Evolutionary conservation across 805 yeast genomes (phyloP).

Genomic region (Candida stauntonica): DNA sequence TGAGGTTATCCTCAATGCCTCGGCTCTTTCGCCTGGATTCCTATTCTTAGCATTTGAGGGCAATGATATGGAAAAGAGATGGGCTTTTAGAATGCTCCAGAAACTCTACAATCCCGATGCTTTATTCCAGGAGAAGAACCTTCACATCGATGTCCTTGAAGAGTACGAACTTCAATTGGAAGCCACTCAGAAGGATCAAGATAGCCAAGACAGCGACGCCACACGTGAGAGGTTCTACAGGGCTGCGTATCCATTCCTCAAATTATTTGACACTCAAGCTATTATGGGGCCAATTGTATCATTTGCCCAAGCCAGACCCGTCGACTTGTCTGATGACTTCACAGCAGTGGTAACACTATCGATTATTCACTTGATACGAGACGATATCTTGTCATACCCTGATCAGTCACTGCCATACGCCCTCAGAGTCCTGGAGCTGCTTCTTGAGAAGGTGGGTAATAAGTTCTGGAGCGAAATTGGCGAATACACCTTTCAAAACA

Average conservation of each 20-base stretch:
- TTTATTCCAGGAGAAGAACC: conserved; percentile 21
- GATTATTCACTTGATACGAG: conserved; percentile 36
- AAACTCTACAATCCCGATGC: conserved; percentile 12
- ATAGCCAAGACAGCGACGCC: conserved; percentile 35
- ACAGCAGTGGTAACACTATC: conserved; percentile 31
- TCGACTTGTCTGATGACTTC: conserved; percentile 26
- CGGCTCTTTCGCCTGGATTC: conserved; percentile 42
- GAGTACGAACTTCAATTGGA: conserved; percentile 48
- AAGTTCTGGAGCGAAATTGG: conserved; percentile 53
- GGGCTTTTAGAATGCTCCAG: conserved; percentile 40
- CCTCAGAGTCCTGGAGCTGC: conserved; percentile 44
- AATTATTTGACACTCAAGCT: conserved; percentile 31
- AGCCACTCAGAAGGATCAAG: conserved; percentile 8
- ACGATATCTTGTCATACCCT: conserved; percentile 49
- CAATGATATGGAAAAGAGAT: conserved; percentile 36
- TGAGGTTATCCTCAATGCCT: conserved; percentile 22
- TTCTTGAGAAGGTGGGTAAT: conserved; percentile 39
- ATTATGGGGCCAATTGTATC: conserved; percentile 28
- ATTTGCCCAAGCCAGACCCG: conserved; percentile 26
- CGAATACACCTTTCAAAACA: conserved; percentile 51
- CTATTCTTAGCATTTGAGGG: conserved; percentile 56
- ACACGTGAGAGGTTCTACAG: conserved; percentile 47
- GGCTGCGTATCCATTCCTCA: conserved; percentile 33
- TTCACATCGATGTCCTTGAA: conserved; percentile 40
- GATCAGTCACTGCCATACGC: conserved; percentile 40